Evolutionary conservation across 345 rosid species (phyloP).

Genomic region (Eucalyptus cloeziana): DNA sequence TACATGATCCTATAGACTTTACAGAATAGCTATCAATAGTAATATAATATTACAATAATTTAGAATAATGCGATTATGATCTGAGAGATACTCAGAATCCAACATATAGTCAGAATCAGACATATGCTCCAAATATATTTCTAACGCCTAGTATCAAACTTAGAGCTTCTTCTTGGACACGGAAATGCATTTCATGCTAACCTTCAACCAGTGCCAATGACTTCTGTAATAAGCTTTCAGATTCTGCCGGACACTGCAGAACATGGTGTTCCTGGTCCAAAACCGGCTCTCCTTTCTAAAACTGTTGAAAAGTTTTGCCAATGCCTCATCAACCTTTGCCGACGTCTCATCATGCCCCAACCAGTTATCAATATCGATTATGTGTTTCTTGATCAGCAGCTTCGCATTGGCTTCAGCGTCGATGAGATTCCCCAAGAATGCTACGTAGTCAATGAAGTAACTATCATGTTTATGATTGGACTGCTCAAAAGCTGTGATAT

Average conservation of each 20-base stretch:
- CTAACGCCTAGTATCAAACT: not conserved
- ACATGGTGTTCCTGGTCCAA: not conserved
- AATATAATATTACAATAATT: too few relatives aligned
- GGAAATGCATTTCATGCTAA: not conserved
- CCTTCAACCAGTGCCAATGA: not conserved
- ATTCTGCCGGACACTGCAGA: not conserved
- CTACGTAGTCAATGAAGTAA: not conserved
- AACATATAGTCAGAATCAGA: too few relatives aligned
- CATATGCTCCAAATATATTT: too few relatives aligned
- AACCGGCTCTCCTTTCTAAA: not conserved
- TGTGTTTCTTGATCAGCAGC: not conserved
- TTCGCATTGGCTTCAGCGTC: not conserved
- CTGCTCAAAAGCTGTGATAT: not conserved
- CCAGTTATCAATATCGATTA: not conserved
- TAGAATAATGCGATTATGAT: too few relatives aligned
- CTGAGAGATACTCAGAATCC: too few relatives aligned
- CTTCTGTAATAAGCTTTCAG: not conserved
- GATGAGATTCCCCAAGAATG: not conserved
- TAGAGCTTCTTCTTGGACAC: not conserved
- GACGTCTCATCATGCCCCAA: not conserved
- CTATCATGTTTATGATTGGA: not conserved
- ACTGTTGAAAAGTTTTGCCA: not conserved
- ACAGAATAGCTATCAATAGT: too few relatives aligned
- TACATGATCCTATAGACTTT: too few relatives aligned
- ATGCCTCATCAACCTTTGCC: not conserved